Evolutionary conservation across 257 asterid genomes (phyloP), one percentile per base, ranked within the genome.

Genomic region (Henckelia pumila): DNA sequence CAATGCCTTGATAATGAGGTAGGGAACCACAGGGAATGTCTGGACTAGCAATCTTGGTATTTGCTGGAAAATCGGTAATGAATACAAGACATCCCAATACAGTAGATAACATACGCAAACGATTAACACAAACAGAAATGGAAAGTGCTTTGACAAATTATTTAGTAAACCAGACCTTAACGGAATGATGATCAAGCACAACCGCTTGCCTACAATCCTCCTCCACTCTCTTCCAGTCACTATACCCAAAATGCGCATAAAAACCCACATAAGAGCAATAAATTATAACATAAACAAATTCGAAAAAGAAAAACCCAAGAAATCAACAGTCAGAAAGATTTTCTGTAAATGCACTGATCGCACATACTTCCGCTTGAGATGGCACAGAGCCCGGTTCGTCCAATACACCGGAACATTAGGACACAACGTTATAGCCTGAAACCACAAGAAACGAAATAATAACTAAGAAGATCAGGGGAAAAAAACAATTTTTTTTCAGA

Each of bases 341-440:
- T 17, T 22, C 9, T 68, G 35, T n/a, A 44, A 62, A 64, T 69
- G 19, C 10, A 68, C n/a, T 25, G 64, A 70, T 79, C 77, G 20
- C 61, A 70, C 96, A 53, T 83, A 94, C 99, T 80, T 82, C 81
- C 95, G 77, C 76, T 75, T 94, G 40, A 77, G 92, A 76, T 87
- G 88, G 71, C 99, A 94, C 63, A 94, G 71, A 55, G 99, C 99
- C 5, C 99, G 96, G 76, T 94, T 94, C 8, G 96, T 85, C 96
- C 92, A 88, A 80, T 94, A 94, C 14, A 84, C 69, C 26, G 96
- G 88, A 71, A 94, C 89, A 71, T 91, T 78, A 79, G 97, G 99
- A 89, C 96, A 87, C 84, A 94, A 55, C 35, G 84, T 40, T 73
- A 94, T 91, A 67, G 99, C 99, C 99, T 94, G 66, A 50, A 11